These are phyloP conservation scores for Malassezia vespertilionis DNA, from an alignment of 1,284 basidiomycete genomes.

Conservation along the genomic window DNA sequence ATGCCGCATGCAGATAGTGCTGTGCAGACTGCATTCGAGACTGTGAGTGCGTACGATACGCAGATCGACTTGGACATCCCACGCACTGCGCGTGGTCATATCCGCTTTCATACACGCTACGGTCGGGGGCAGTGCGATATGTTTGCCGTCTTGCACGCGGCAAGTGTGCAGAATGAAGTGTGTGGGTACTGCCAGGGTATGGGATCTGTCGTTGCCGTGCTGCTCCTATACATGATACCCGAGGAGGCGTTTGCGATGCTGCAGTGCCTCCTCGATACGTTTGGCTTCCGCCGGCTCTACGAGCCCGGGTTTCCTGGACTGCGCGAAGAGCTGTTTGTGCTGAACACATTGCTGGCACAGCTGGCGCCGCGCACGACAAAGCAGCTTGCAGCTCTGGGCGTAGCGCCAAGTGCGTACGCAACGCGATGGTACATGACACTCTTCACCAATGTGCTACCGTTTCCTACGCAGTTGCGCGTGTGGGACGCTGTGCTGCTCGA, in stretches of 20 bases:
- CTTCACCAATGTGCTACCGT: slow-evolving; percentile 79
- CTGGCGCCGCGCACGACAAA: slow-evolving; percentile 79
- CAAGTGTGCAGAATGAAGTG: slow-evolving; percentile 69
- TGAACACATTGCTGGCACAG: slow-evolving; percentile 70
- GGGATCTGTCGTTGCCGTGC: slow-evolving; percentile 89
- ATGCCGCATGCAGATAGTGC: slow-evolving; percentile 50
- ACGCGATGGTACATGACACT: slow-evolving; percentile 99
- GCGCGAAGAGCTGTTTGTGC: slow-evolving; percentile 83
- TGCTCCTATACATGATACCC: slow-evolving; percentile 69
- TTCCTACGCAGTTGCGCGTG: slow-evolving; percentile 79
- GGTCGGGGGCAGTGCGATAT: slow-evolving; percentile 56
- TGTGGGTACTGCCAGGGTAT: slow-evolving; percentile 99
- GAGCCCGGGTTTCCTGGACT: slow-evolving; percentile 90
- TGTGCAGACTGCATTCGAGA: slow-evolving; percentile 11
- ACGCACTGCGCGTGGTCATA: slow-evolving; percentile 84
- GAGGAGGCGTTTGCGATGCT: slow-evolving; percentile 69
- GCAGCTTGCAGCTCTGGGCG: slow-evolving; percentile 63
- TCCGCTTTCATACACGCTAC: slow-evolving; percentile 88
- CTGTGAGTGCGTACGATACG: slow-evolving; percentile 74
- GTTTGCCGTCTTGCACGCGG: slow-evolving; percentile 89
- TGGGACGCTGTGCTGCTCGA: slow-evolving; percentile 91
- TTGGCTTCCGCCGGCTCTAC: slow-evolving; percentile 78
- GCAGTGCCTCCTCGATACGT: slow-evolving; percentile 62
- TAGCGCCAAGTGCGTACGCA: slow-evolving; percentile 84
- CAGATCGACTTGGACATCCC: slow-evolving; percentile 98